These are phyloP conservation scores for Camelina neglecta DNA, from an alignment of 345 rosid genomes.

Conservation along the genomic window DNA sequence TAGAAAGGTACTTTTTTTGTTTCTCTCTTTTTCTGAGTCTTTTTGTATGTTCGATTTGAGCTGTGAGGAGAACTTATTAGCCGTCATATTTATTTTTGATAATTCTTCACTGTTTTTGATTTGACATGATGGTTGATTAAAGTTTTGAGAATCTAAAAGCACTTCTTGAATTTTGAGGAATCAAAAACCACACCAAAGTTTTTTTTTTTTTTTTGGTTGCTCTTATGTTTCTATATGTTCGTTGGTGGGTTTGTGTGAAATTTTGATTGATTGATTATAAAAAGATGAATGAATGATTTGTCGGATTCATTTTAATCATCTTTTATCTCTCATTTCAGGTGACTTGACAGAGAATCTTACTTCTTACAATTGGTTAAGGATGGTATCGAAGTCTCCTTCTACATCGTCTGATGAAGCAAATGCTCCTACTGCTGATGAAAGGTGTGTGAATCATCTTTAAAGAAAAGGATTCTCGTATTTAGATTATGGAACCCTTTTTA, in stretches of 20 bases:
- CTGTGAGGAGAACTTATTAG: background rate
- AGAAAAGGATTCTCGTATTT: background rate
- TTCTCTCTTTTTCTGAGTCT: too few relatives aligned
- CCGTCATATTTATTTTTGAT: background rate
- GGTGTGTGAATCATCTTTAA: background rate
- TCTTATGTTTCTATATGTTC: background rate
- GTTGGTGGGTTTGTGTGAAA: background rate
- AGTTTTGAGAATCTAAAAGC: constrained; percentile 13
- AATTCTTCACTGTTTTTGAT: constrained; percentile 32
- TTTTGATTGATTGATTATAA: background rate
- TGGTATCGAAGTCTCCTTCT: constrained; percentile 57
- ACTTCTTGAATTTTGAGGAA: constrained; percentile 20
- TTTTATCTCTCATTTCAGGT: constrained; percentile 26
- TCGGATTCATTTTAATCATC: background rate
- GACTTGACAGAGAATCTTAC: constrained; percentile 25
- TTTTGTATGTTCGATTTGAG: constrained; percentile 3
- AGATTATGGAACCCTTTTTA: background rate
- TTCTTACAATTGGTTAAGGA: constrained; percentile 11
- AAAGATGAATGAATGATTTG: constrained; percentile 4
- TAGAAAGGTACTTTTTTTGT: background rate
- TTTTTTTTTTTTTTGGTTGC: background rate
- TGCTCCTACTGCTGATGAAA: constrained; percentile 23
- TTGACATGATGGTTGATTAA: constrained; percentile 11
- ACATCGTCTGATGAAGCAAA: constrained; percentile 47
- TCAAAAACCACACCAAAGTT: background rate